These are phyloP conservation scores for Aspergillus ellipticus DNA, from an alignment of 495 filamentous ascomycete genomes.

Conservation along the genomic window DNA sequence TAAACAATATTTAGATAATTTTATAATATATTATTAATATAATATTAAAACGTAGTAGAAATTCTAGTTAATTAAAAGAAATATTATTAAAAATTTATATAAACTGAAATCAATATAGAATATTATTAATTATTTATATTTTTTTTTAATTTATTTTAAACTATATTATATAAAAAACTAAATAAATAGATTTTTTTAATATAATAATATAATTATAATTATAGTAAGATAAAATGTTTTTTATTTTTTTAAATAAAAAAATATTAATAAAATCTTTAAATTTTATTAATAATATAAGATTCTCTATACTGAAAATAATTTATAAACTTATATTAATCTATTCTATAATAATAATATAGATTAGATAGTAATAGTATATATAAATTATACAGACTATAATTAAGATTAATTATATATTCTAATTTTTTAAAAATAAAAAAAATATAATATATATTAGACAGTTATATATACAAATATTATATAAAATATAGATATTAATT, in stretches of 20 bases:
- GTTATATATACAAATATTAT: neutral
- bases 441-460: neutral
- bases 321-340: neutral
- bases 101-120: neutral
- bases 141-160: neutral
- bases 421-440: neutral
- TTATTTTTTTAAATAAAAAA: neutral
- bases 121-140: constrained; percentile 1
- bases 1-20: neutral
- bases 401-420: neutral
- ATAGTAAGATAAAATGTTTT: neutral
- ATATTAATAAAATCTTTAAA: constrained; percentile 1
- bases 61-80: neutral
- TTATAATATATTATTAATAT: constrained; percentile 6
- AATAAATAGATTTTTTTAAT: constrained; percentile 6
- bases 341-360: neutral
- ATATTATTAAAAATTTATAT: neutral
- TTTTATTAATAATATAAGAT: neutral
- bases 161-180: neutral
- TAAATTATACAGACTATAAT: neutral
- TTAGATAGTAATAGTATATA: neutral
- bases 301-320: neutral
- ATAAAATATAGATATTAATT: neutral
- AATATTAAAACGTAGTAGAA: neutral
- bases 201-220: neutral